These are phyloP conservation scores for Euryodendron excelsum DNA, from an alignment of 148 eudicot genomes.

Conservation along the genomic window DNA sequence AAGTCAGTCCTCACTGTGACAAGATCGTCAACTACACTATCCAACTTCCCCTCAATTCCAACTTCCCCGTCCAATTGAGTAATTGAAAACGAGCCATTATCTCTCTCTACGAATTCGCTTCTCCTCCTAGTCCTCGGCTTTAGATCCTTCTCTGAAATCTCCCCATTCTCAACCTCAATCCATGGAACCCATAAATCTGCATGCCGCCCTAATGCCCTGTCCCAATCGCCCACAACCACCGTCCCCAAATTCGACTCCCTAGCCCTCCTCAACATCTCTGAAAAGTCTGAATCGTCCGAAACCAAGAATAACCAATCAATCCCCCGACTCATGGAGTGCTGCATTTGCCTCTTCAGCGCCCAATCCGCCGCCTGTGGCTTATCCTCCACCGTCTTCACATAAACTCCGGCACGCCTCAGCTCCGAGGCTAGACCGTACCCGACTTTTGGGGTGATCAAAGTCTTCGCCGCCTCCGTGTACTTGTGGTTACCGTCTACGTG, in stretches of 20 bases:
- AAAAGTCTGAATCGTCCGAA: constrained; percentile 88
- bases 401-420: constrained; percentile 83
- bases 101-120: constrained; percentile 25
- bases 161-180: constrained; percentile 71
- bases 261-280: constrained; percentile 78
- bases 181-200: constrained; percentile 89
- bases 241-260: constrained; percentile 81
- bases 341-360: constrained; percentile 81
- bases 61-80: constrained; percentile 38
- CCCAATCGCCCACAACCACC: constrained; percentile 80
- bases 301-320: constrained; percentile 80
- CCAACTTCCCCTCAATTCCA: constrained; percentile 26
- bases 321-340: constrained; percentile 69
- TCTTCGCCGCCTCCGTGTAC: constrained; percentile 71
- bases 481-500: constrained; percentile 52
- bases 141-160: constrained; percentile 69
- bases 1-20: constrained; percentile 29
- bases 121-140: constrained; percentile 37
- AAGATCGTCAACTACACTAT: constrained; percentile 50
- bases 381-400: constrained; percentile 83
- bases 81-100: constrained; percentile 38
- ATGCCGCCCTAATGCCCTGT: constrained; percentile 67
- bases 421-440: constrained; percentile 77
- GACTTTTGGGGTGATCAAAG: constrained; percentile 53
- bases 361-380: constrained; percentile 96